phyloP scores from a whole-genome alignment of 441 rosid species.

The Syzygium malaccense region DNA sequence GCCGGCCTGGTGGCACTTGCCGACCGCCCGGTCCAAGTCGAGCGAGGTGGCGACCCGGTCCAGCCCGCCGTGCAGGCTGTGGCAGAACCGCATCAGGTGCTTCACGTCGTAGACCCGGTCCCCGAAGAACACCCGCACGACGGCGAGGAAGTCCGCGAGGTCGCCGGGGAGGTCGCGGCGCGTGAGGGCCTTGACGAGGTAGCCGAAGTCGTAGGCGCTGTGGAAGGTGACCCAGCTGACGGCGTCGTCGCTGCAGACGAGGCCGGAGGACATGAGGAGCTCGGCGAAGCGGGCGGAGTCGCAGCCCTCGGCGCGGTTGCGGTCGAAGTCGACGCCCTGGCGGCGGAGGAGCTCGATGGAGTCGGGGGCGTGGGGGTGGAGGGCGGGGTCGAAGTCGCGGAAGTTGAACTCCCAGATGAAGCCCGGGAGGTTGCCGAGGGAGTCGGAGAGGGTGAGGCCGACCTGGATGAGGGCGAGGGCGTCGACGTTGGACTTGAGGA shows the following conservation, averaged over 20 bases:
- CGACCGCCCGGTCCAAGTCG: slow-evolving; percentile 65
- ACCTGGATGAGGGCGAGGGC: slow-evolving; percentile 70
- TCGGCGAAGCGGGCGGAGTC: slow-evolving; percentile 62
- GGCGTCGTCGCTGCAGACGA: slow-evolving; percentile 62
- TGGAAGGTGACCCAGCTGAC: slow-evolving; percentile 96
- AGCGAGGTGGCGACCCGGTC: slow-evolving; percentile 75
- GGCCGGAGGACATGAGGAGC: slow-evolving; percentile 81
- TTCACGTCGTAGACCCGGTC: slow-evolving; percentile 58
- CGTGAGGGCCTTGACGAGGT: slow-evolving; percentile 66
- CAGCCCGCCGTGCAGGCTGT: slow-evolving; percentile 70
- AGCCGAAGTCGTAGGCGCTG: slow-evolving; percentile 92
- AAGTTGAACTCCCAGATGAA: slow-evolving; percentile 93
- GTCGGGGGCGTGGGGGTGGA: slow-evolving; percentile 67
- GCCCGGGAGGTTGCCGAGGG: slow-evolving; percentile 60
- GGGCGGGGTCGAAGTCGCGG: slow-evolving; percentile 58
- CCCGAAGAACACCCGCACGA: slow-evolving; percentile 60
- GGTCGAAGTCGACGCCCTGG: slow-evolving; percentile 73
- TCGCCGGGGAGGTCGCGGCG: slow-evolving; percentile 42
- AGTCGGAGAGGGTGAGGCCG: slow-evolving; percentile 82
- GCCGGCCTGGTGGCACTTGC: slow-evolving; percentile 91
- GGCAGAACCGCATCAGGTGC: slow-evolving; percentile 74
- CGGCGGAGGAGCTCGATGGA: slow-evolving; percentile 63
- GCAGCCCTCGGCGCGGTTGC: slow-evolving; percentile 47
- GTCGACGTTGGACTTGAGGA: slow-evolving; percentile 80
- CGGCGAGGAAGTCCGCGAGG: slow-evolving; percentile 34